Base-by-base conservation (phyloP, 495 filamentous ascomycete species). In the Recurvomyces mirabilis region DNA sequence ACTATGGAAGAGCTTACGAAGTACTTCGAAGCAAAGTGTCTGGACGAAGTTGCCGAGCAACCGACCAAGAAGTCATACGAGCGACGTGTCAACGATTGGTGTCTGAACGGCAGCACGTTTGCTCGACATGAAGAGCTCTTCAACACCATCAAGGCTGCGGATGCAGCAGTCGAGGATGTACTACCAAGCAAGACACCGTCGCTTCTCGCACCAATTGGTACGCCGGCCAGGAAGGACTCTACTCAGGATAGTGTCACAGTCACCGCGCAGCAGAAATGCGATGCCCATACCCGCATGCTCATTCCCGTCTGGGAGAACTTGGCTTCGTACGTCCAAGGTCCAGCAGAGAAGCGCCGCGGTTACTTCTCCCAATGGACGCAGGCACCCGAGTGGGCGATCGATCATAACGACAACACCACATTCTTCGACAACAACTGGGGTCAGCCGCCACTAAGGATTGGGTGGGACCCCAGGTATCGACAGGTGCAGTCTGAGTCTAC, bases 1-100 rank as follows among this genome's bases (percentile, higher is more conserved):
- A 52, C 38, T 48, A 5, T 37, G 19, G 24, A 40, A 17, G 21
- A 40, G 24, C 12, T 31, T 12, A n/a, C 23, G 21, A 14, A 15
- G 11, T 11, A 22, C 13, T 42, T 42, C 19, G 39, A 30, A 11
- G 10, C 3, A 3, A 42, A 42, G 26, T 18, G 17, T 6, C 17
- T 36, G 18, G 37, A 40, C 37, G 37, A 24, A 5, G 37, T 25
- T 5, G 37, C 37, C 5, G 14, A 20, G 10, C 7, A 3, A 21
- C 22, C 5, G 14, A 18, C n/a, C 1, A 22, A 43, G 32, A 41
- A 21, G 19, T 29, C 41, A n/a, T 25, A 29, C 14, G 42, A 55
- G 9, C 46, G 53, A 23, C 42, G 53, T 30, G 40, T 62, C 1
- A 32, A 45, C 13, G 51, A 52, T 18, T 65, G 61, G 61, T 65